Conservation (phyloP, 2,329 filamentous ascomycete species). For the Coleophoma eucalyptorum region DNA sequence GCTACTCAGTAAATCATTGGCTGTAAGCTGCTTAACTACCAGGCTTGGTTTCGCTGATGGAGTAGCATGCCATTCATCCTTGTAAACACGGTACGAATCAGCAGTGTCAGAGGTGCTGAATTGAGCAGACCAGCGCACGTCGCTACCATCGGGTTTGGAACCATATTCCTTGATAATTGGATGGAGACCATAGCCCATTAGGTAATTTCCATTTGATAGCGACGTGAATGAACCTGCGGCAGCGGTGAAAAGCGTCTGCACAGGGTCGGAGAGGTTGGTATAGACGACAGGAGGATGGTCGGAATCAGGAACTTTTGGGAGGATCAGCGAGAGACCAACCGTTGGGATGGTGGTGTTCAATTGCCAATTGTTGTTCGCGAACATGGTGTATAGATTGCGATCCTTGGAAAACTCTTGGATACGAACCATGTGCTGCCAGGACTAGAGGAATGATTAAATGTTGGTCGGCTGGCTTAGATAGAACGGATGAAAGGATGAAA, state of each 20-base stretch:
- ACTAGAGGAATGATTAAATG: too few species aligned
- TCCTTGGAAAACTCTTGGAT: too few species aligned
- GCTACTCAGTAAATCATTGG: too few species aligned
- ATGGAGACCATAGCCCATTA: conserved; percentile 7
- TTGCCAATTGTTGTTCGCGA: too few species aligned
- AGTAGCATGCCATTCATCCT: conserved; percentile 2
- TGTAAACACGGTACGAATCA: conserved; percentile 6
- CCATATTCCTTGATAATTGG: conserved; percentile 8
- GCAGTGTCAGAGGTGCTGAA: conserved; percentile 3
- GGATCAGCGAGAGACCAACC: neutral
- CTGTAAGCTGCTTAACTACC: too few species aligned
- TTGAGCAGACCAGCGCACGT: conserved; percentile 2
- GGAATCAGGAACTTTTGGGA: neutral
- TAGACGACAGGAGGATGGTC: neutral
- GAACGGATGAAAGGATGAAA: too few species aligned
- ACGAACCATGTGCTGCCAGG: too few species aligned
- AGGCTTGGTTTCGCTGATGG: neutral
- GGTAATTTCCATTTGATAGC: conserved; percentile 3
- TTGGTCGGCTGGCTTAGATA: too few species aligned
- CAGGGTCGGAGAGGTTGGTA: neutral
- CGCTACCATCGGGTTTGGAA: conserved; percentile 1
- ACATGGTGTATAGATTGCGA: too few species aligned
- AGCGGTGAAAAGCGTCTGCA: conserved; percentile 1
- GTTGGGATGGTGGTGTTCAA: neutral
- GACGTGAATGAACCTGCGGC: conserved; percentile 3